Evolutionary conservation across 805 yeast genomes (phyloP), one percentile per base, ranked within the genome.

Genomic region (Priceomyces fermenticarens): DNA sequence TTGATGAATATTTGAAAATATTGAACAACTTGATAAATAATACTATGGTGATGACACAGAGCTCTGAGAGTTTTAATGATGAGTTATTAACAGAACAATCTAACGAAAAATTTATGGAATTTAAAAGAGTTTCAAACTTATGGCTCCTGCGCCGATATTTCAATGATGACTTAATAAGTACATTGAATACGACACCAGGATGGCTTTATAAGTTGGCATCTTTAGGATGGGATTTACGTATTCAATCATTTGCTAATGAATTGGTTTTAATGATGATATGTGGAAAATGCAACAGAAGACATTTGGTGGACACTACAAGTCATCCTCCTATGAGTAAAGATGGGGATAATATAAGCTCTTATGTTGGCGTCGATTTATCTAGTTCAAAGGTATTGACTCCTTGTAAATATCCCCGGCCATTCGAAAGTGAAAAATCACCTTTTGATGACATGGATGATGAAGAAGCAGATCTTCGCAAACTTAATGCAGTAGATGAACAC

Each of bases 161-260:
- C 43, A 46, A 49, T 30, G 68, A 65, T 20, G 54, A 64, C 37
- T 49, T 55, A 16, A 42, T 55, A 16, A 35, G 46, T 8, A 26
- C 52, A 16, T 49, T 66, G 6, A 54, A 53, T 8, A 35, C 41
- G n/a, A 50, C 55, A 2, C 71, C 72, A 8, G 26, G 30, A 0
- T 65, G 69, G 69, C 43, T 61, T 16, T 68, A 64, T 43, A 40
- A 51, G n/a, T 38, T 67, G n/a, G 67, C 72, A 4, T 46, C 58
- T 17, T 44, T 57, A 38, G 73, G 73, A 5, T 70, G 74, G 74
- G 51, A 51, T 11, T 48, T 70, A 32, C 45, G 60, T 26, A 55
- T 62, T 5, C 72, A 65, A 46, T 46, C 56, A 3, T 60, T 59
- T 45, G 45, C 57, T 4, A 34, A 51, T 17, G 52, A 57, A 11